Base-by-base conservation (phyloP, 2,329 filamentous ascomycete genomes). In the Xylariaceae sp. region DNA sequence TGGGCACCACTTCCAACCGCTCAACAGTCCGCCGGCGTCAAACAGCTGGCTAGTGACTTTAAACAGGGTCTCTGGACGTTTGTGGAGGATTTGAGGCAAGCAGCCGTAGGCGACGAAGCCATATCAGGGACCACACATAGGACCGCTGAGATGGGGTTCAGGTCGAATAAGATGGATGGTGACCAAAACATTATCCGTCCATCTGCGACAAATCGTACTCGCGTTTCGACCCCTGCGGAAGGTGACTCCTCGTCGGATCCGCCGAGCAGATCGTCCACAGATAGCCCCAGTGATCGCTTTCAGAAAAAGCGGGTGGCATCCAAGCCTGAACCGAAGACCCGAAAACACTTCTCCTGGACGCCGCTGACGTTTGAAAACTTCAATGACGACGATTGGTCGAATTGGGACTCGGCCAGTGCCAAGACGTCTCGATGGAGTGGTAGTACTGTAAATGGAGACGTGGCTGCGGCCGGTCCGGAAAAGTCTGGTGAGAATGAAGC, bases 51-150 rank as follows among this genome's bases (percentile, higher is more conserved):
- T 12, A 87, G 89, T 56, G 94, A 96, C 71, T 85, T 99, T 70
- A 89, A 86, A 68, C 84, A 94, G 50, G 92, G 94, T 1, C 74
- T 99, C 47, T 91, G 88, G 84, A 96, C 89, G 1, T 99, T 99
- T 71, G 84, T 96, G 56, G 94, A 97, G 69, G 94, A 99, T 68
- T 84, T 99, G 47, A 82, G 91, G 62, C 94, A 97, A 72, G 95
- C 92, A 11, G 96, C 94, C 0, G 91, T 99, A 5, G 94, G 94
- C 29, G 94, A 99, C 52, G 94, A 99, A 73, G 89, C 85, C 12
- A 83, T 90, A 59, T 84, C 78, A 57, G 85, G 83, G 11, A 70
- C 66, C n/a, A 67, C 65, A 41, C 65, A 72, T 56, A 62, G 71
- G 44, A 72, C 69, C 56, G 68, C 60, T 56, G 70, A 66, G 49